Percentiles rank a stretch among this genome's conserved stretches.
Evolutionary conservation across 768 basidiomycete species (phyloP).

Genomic region (Kwoniella mangroviensis): DNA sequence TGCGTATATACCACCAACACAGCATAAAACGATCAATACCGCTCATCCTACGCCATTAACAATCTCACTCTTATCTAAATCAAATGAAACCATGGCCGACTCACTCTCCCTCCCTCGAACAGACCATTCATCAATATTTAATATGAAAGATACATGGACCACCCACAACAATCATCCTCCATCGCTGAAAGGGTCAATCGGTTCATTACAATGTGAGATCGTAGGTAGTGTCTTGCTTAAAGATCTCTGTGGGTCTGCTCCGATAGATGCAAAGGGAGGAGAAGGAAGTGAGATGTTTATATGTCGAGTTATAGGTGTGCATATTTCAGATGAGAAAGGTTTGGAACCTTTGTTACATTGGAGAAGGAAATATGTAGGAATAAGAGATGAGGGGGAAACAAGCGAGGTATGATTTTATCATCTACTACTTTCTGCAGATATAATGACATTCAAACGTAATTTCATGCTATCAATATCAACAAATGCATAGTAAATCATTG

Average conservation of each 20-base stretch:
- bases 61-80: constrained; percentile 22
- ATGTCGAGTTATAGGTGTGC: constrained; percentile 27
- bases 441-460: no score
- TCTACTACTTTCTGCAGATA: background rate
- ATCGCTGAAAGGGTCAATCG: constrained; percentile 9
- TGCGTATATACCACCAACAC: constrained; percentile 4
- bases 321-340: constrained; percentile 4
- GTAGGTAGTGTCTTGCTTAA: constrained; percentile 15
- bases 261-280: background rate
- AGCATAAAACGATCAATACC: background rate
- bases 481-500: no score
- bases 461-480: no score
- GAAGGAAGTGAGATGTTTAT: constrained; percentile 37
- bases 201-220: constrained; percentile 18
- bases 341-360: constrained; percentile 23
- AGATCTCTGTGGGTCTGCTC: constrained; percentile 18
- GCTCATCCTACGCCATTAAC: constrained; percentile 20
- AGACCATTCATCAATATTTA: constrained; percentile 22
- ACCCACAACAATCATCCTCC: constrained; percentile 14
- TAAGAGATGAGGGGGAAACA: constrained; percentile 1
- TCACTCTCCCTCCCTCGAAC: constrained; percentile 11
- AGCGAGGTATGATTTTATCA: background rate
- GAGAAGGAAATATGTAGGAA: constrained; percentile 25
- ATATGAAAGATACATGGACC: constrained; percentile 6
- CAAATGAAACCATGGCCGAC: constrained; percentile 23